These are phyloP conservation scores for Agaricales sp. DNA, from an alignment of 1,284 basidiomycete genomes.

Conservation along the genomic window DNA sequence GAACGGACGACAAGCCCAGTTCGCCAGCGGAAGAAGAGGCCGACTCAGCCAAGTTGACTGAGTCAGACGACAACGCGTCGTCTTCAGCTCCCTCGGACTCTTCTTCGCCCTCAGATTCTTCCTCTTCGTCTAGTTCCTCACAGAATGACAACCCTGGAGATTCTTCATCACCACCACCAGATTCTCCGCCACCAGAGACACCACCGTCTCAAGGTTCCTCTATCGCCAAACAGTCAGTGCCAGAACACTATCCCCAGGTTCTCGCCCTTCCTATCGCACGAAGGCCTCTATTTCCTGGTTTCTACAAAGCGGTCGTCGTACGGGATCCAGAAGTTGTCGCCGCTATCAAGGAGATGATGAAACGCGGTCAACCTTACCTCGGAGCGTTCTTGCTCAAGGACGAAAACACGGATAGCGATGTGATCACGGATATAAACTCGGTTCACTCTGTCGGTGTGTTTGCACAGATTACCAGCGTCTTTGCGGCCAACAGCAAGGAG, in stretches of 20 bases:
- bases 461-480: conserved; percentile 95
- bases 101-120: conserved; percentile 4
- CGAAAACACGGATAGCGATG: conserved; percentile 86
- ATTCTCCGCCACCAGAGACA: conserved; percentile 23
- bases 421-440: conserved; percentile 82
- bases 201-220: conserved; percentile 18
- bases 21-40: conserved; percentile 8
- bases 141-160: conserved; percentile 12
- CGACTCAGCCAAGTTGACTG: conserved; percentile 4
- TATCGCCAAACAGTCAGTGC: conserved; percentile 76
- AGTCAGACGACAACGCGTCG: conserved; percentile 6
- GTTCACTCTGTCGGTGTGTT: conserved; percentile 96
- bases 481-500: conserved; percentile 57
- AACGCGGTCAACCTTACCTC: conserved; percentile 94
- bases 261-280: conserved; percentile 94
- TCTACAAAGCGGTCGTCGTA: conserved; percentile 95
- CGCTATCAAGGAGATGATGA: conserved; percentile 94
- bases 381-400: conserved; percentile 98
- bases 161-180: conserved; percentile 23
- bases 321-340: conserved; percentile 87
- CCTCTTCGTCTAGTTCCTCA: conserved; percentile 12
- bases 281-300: conserved; percentile 93
- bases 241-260: conserved; percentile 88
- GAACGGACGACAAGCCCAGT: conserved; percentile 7
- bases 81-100: conserved; percentile 7